A percentile compares a stretch with the other conserved stretches of the same genome.
Conservation (phyloP, 495 filamentous ascomycete species). For the Hypoxylon trugodes region DNA sequence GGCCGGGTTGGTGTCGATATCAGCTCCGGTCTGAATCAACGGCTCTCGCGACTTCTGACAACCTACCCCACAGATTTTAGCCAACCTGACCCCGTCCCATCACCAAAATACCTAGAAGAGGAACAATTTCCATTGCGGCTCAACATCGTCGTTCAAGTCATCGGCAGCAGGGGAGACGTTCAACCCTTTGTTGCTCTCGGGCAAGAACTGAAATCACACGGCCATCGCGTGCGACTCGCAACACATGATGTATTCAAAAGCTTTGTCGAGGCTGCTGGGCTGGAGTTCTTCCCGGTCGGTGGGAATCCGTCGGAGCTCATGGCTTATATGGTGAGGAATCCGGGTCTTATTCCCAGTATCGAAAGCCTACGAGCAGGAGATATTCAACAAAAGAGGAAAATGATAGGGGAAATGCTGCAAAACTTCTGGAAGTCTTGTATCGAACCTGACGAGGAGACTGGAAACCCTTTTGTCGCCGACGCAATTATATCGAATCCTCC, state of each 20-base stretch:
- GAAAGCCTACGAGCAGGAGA: conserved; percentile 65
- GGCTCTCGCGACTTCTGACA: no score
- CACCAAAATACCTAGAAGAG: no score
- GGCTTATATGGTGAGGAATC: conserved; percentile 49
- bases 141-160: conserved; percentile 71
- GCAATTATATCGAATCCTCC: conserved; percentile 75
- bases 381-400: conserved; percentile 62
- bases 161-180: conserved; percentile 69
- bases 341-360: conserved; percentile 58
- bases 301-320: conserved; percentile 70
- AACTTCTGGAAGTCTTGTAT: conserved; percentile 68
- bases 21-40: no score
- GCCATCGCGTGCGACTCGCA: conserved; percentile 69
- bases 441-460: conserved; percentile 51
- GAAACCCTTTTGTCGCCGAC: conserved; percentile 64
- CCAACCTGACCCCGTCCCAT: no score
- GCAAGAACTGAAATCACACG: conserved; percentile 56
- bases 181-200: conserved; percentile 65
- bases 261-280: conserved; percentile 61
- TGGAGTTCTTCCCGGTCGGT: conserved; percentile 71
- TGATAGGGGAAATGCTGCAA: conserved; percentile 66
- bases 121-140: no score
- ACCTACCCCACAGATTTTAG: no score
- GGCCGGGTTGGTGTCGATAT: no score
- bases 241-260: conserved; percentile 69